These are phyloP conservation scores for Mycena venus DNA, from an alignment of 768 basidiomycete species.

Conservation along the genomic window DNA sequence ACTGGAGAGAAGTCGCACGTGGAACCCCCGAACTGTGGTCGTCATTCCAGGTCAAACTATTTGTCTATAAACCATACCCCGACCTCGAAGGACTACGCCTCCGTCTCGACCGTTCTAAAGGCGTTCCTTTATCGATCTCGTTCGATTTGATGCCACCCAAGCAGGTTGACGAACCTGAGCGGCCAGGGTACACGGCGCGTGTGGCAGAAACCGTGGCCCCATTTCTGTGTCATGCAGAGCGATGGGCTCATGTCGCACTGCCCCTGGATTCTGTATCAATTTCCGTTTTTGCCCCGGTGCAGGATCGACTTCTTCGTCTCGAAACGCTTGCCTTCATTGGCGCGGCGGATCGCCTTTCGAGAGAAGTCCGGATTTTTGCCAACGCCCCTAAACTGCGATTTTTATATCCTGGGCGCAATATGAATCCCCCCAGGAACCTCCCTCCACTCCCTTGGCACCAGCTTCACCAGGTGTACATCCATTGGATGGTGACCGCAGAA, in stretches of 20 bases:
- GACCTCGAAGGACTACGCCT: neutral
- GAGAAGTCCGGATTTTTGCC: neutral
- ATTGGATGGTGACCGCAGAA: neutral
- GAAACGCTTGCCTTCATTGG: neutral
- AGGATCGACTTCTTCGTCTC: neutral
- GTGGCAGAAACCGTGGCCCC: neutral
- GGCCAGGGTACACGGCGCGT: no score
- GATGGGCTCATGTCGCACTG: neutral
- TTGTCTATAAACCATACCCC: neutral
- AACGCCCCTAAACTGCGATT: neutral
- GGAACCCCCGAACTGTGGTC: neutral
- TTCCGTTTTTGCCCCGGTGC: neutral
- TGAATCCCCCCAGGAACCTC: neutral
- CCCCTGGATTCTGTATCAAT: neutral
- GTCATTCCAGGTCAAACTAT: neutral
- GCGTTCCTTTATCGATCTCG: neutral
- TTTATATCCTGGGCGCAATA: neutral
- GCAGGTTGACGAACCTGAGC: neutral
- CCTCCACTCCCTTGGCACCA: neutral
- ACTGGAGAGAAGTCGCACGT: neutral
- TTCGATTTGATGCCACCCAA: neutral
- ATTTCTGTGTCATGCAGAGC: neutral
- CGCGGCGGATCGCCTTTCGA: no score
- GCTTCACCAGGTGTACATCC: neutral
- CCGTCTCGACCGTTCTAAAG: neutral